phyloP scores from a whole-genome alignment of 176 grass and related monocot species.

The Lolium rigidum region DNA sequence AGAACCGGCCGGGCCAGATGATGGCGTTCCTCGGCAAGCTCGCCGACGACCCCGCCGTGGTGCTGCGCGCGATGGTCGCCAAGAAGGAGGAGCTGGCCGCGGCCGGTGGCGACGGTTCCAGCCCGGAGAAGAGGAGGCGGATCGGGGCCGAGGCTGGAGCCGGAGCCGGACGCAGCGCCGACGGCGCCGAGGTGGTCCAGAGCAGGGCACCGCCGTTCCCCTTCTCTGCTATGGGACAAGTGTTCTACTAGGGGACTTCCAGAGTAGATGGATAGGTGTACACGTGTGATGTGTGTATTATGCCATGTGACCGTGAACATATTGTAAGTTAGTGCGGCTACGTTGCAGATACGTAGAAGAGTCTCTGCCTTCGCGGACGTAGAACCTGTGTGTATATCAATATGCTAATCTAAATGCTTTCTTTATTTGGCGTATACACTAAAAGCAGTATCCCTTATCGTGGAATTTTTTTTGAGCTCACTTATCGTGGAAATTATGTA shows the following conservation, averaged over 20 bases:
- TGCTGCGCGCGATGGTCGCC: conserved; percentile 55
- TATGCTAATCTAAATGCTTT: too few relatives aligned
- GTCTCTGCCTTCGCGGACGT: too few relatives aligned
- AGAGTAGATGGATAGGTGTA: conserved; percentile 25
- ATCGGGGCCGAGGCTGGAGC: neutral
- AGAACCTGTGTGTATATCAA: too few relatives aligned
- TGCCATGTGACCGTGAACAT: too few relatives aligned
- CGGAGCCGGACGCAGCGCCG: neutral
- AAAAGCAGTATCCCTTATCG: too few relatives aligned
- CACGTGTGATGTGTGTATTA: neutral
- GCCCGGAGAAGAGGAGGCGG: conserved; percentile 36
- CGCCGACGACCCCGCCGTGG: conserved; percentile 48
- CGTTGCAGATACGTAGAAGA: too few relatives aligned
- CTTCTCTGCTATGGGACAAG: conserved; percentile 52
- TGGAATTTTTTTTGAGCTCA: too few relatives aligned
- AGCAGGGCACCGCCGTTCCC: conserved; percentile 42
- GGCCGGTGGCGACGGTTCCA: neutral
- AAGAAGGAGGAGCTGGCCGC: conserved; percentile 50
- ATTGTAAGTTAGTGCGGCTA: too few relatives aligned
- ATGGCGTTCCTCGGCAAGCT: conserved; percentile 63
- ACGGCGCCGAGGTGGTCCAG: conserved; percentile 13
- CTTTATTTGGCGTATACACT: too few relatives aligned
- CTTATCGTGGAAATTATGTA: too few relatives aligned
- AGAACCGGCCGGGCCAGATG: conserved; percentile 60
- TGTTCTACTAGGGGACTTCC: conserved; percentile 43